phyloP scores from a whole-genome alignment of 139 green algal species.

The Eudorina sp. region DNA sequence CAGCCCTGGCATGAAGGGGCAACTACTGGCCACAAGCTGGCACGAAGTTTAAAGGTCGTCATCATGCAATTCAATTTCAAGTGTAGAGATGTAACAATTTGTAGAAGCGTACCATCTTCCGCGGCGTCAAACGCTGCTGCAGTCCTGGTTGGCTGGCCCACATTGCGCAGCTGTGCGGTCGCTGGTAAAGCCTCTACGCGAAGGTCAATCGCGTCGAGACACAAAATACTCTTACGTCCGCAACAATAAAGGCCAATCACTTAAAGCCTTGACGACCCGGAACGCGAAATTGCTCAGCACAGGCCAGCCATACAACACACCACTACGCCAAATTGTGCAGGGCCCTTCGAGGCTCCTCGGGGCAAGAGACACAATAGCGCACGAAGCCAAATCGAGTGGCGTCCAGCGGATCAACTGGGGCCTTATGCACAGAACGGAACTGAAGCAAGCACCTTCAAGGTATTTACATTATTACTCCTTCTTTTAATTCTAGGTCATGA shows the following conservation, averaged over 20 bases:
- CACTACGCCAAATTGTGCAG: no score
- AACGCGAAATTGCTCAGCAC: not conserved
- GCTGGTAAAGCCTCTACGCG: not conserved
- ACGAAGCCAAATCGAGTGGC: no score
- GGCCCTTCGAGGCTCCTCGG: no score
- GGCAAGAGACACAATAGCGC: no score
- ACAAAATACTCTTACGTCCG: not conserved
- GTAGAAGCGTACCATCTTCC: conserved; percentile 8
- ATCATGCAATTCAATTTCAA: conserved; percentile 5
- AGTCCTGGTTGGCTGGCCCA: conserved; percentile 1
- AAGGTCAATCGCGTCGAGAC: not conserved
- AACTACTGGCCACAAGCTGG: not conserved
- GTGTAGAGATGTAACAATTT: not conserved
- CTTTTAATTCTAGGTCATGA: no score
- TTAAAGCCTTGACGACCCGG: not conserved
- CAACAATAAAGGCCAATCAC: not conserved
- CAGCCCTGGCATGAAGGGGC: no score
- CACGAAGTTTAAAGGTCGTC: not conserved
- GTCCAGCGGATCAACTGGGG: no score
- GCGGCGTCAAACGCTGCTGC: conserved; percentile 14
- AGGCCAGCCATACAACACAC: not conserved
- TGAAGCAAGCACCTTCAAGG: no score
- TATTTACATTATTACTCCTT: no score
- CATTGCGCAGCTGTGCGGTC: not conserved
- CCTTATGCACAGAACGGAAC: no score